phyloP scores from a whole-genome alignment of 805 yeast genomes.

The Ogataea ganodermae region DNA sequence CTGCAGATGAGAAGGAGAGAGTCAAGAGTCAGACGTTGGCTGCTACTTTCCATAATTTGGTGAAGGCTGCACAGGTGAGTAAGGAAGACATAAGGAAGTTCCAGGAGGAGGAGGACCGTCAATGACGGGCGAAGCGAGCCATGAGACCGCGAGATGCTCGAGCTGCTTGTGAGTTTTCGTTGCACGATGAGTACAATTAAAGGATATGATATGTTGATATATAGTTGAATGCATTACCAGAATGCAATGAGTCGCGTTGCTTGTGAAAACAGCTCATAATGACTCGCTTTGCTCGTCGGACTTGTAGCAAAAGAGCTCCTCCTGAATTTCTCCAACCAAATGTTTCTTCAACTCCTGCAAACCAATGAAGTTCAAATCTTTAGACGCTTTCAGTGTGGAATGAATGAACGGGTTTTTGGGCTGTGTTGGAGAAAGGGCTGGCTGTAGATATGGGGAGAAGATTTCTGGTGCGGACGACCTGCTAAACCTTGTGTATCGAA shows the following conservation, averaged over 20 bases:
- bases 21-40: constrained; percentile 31
- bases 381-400: not conserved
- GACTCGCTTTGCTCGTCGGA: no score
- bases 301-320: constrained; percentile 23
- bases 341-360: constrained; percentile 18
- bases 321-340: constrained; percentile 20
- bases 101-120: constrained; percentile 25
- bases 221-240: not conserved
- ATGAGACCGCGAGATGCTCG: not conserved
- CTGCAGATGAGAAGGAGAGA: constrained; percentile 11
- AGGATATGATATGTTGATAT: no score
- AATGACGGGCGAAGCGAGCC: constrained; percentile 12
- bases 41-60: constrained; percentile 35
- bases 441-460: constrained; percentile 11
- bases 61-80: constrained; percentile 34
- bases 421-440: constrained; percentile 1
- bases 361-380: constrained; percentile 16
- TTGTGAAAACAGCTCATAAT: no score
- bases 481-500: constrained; percentile 7
- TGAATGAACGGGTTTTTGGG: not conserved
- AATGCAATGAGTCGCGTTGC: no score
- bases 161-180: no score
- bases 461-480: constrained; percentile 10
- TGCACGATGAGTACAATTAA: no score
- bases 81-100: constrained; percentile 32